Evolutionary conservation across 129 eudicot genomes (phyloP).

Genomic region (Apium graveolens): DNA sequence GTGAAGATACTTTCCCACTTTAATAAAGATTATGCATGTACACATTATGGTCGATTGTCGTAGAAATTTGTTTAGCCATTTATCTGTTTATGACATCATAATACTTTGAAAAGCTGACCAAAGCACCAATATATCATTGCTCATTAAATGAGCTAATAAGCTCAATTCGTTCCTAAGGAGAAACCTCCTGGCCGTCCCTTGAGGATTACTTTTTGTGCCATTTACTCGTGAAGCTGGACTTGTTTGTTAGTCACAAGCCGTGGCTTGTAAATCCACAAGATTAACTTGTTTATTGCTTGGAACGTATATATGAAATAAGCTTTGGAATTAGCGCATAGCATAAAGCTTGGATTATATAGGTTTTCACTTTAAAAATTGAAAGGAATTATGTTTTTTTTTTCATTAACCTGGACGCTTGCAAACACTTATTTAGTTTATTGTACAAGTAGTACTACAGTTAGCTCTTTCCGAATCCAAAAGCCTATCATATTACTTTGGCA

Average conservation of each 20-base stretch:
- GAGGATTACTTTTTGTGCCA: background rate
- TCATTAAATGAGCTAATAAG: background rate
- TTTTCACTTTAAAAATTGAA: background rate
- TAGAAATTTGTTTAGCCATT: conserved; percentile 9
- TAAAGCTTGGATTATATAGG: background rate
- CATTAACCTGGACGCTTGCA: too few relatives aligned
- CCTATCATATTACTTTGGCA: background rate
- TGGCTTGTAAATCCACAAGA: background rate
- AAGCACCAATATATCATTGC: background rate
- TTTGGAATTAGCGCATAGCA: background rate
- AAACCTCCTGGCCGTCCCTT: background rate
- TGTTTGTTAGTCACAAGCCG: too few relatives aligned
- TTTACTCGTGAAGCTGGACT: background rate
- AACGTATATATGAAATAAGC: background rate
- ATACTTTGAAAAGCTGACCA: background rate
- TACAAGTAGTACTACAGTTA: background rate
- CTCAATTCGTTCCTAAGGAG: background rate
- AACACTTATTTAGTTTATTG: background rate
- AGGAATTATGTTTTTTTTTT: background rate
- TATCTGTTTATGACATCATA: conserved; percentile 1
- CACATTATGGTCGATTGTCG: conserved; percentile 5
- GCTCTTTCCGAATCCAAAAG: background rate
- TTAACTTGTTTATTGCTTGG: background rate
- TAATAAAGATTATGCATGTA: conserved; percentile 3
- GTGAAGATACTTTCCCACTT: conserved; percentile 25